phyloP scores from a whole-genome alignment of 495 filamentous ascomycete species.

The Penicillium angulare region DNA sequence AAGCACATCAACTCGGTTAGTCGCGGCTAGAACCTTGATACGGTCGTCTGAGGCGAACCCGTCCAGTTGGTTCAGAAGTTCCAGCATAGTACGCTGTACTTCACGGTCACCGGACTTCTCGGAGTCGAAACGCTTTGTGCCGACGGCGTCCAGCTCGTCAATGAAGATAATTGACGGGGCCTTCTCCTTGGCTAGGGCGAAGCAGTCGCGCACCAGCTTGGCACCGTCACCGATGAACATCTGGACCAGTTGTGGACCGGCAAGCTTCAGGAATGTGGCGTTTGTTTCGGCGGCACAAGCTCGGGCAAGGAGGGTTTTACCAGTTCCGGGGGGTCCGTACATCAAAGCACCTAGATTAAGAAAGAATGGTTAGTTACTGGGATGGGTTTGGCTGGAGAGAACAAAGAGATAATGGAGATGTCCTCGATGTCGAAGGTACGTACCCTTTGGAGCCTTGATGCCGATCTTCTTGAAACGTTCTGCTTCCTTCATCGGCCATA shows the following conservation, averaged over 20 bases:
- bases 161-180: slow-evolving; percentile 99
- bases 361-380: slow-evolving; percentile 6
- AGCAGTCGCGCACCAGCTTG: slow-evolving; percentile 96
- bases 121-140: slow-evolving; percentile 98
- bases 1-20: slow-evolving; percentile 96
- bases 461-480: slow-evolving; percentile 99
- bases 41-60: slow-evolving; percentile 98
- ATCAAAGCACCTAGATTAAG: slow-evolving; percentile 78
- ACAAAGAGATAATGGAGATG: background rate
- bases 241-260: slow-evolving; percentile 97
- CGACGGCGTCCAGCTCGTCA: slow-evolving; percentile 95
- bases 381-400: no score
- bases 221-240: slow-evolving; percentile 99
- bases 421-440: no score
- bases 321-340: slow-evolving; percentile 96
- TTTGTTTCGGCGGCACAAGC: slow-evolving; percentile 98
- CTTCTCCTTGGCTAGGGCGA: slow-evolving; percentile 96
- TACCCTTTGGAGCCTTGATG: slow-evolving; percentile 99
- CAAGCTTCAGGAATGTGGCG: slow-evolving; percentile 98
- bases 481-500: slow-evolving; percentile 99
- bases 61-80: slow-evolving; percentile 97
- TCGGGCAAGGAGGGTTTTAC: slow-evolving; percentile 94
- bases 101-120: slow-evolving; percentile 98
- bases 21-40: slow-evolving; percentile 97
- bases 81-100: slow-evolving; percentile 98